Base-by-base conservation (phyloP, 2,329 filamentous ascomycete genomes). In the Stemphylium beticola region DNA sequence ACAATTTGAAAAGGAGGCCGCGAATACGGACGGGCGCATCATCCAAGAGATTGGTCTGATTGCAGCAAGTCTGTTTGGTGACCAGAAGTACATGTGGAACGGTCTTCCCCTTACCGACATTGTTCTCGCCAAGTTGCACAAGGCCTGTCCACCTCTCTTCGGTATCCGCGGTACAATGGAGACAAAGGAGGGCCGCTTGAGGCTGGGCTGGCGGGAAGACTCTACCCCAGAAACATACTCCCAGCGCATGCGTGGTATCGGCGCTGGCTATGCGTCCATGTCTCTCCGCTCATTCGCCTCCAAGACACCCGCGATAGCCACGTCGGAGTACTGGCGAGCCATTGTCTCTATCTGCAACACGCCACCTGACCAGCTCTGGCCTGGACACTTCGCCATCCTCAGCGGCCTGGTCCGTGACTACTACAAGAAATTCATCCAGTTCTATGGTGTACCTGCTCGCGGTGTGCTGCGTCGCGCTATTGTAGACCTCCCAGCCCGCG, bases 31-130 rank as follows among this genome's bases (percentile, higher is more conserved):
- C 44, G 68, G 72, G 14, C 67, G 70, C 15, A 70, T 73, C 52
- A 91, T 91, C 9, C 90, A 95, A 63, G 88, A 90, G 0, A 83
- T 96, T 39, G 92, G 92, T n/a, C 85, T 93, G 20, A 81, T 93
- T 20, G 83, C 87, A 1, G 89, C 88, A 6, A 85, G 87, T 60
- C 83, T 96, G 26, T 93, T 96, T 71, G 88, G 90, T 1, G 81
- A 84, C 47, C 81, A 85, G 15, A 81, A 85, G 14, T 89, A 91
- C 68, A 79, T 83, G 49, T 90, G 87, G 82, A 83, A 87, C 45
- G 88, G 86, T 8, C 76, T 83, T 42, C 83, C 87, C 1, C 80
- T 96, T 53, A 87, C 92, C 47, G 91, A 96, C 70, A 90, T 98
- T 55, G 81, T 98, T 26, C 88, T 96, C 67, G 88, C 93, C 49